phyloP scores from a whole-genome alignment of 2,329 filamentous ascomycete genomes.

The Diplocarpon mali region DNA sequence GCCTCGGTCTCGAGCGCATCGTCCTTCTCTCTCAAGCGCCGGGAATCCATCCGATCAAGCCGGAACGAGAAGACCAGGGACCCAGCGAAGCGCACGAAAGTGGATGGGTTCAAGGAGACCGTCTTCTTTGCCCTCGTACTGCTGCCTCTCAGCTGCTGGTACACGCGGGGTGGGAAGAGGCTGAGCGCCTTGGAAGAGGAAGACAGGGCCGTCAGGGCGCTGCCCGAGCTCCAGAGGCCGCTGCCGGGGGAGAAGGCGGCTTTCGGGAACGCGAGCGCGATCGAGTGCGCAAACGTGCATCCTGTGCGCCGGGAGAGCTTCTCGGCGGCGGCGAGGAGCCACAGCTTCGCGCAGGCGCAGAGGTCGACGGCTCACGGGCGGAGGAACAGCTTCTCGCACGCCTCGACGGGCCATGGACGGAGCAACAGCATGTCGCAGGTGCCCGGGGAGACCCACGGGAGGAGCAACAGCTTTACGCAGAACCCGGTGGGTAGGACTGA shows the following conservation, averaged over 20 bases:
- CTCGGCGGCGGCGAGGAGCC: neutral
- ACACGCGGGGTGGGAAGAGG: conserved; percentile 7
- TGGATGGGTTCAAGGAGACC: conserved; percentile 6
- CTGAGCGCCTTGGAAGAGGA: neutral
- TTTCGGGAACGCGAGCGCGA: neutral
- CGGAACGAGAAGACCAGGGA: too few species aligned
- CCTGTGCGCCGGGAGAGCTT: neutral
- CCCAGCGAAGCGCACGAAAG: neutral
- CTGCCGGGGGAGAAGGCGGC: neutral
- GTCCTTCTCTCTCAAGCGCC: too few species aligned
- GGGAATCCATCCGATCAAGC: too few species aligned
- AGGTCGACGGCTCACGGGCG: neutral
- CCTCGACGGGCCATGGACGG: neutral
- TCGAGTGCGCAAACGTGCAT: too few species aligned
- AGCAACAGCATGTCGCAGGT: neutral
- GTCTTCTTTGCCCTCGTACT: conserved; percentile 10
- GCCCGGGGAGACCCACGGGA: neutral
- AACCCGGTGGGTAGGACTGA: neutral
- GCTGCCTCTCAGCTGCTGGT: conserved; percentile 11
- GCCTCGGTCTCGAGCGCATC: too few species aligned
- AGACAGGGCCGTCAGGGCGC: neutral
- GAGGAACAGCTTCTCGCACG: neutral
- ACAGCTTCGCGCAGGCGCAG: neutral
- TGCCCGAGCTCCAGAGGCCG: neutral
- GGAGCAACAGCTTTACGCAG: conserved; percentile 3